These are phyloP conservation scores for Trametes sanguinea DNA, from an alignment of 768 basidiomycete species.

Conservation along the genomic window DNA sequence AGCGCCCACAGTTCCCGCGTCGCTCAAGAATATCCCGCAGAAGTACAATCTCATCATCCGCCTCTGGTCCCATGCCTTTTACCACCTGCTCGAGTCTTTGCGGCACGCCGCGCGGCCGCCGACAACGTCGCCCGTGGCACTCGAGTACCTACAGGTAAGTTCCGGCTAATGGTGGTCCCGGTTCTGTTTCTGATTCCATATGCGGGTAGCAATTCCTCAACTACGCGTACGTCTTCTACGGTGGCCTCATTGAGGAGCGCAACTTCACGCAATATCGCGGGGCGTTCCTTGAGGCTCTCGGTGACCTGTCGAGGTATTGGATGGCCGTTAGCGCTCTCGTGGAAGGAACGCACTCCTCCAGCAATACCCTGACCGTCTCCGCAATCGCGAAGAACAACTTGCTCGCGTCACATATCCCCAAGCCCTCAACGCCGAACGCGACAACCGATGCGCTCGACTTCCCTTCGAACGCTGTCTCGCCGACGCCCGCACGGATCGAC, in stretches of 20 bases:
- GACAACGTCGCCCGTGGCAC: conserved; percentile 63
- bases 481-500: conserved; percentile 31
- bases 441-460: conserved; percentile 23
- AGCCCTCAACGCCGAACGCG: conserved; percentile 18
- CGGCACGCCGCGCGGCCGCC: conserved; percentile 66
- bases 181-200: background rate
- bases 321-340: conserved; percentile 95
- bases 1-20: conserved; percentile 85
- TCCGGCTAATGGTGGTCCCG: background rate
- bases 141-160: conserved; percentile 77
- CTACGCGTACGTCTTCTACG: conserved; percentile 94
- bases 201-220: conserved; percentile 73
- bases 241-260: conserved; percentile 82
- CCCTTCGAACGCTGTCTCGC: conserved; percentile 25
- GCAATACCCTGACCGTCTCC: conserved; percentile 53
- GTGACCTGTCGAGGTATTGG: conserved; percentile 91
- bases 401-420: conserved; percentile 31
- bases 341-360: conserved; percentile 42
- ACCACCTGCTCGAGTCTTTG: conserved; percentile 87
- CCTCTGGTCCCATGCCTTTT: conserved; percentile 90
- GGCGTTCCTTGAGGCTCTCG: conserved; percentile 95
- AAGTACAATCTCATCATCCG: conserved; percentile 96
- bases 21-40: conserved; percentile 83
- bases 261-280: conserved; percentile 67
- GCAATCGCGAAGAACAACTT: conserved; percentile 41